Percentiles rank a stretch among this genome's conserved stretches.
Evolutionary conservation across 2,329 filamentous ascomycete species (phyloP).

Genomic region (Monosporascus sp.): DNA sequence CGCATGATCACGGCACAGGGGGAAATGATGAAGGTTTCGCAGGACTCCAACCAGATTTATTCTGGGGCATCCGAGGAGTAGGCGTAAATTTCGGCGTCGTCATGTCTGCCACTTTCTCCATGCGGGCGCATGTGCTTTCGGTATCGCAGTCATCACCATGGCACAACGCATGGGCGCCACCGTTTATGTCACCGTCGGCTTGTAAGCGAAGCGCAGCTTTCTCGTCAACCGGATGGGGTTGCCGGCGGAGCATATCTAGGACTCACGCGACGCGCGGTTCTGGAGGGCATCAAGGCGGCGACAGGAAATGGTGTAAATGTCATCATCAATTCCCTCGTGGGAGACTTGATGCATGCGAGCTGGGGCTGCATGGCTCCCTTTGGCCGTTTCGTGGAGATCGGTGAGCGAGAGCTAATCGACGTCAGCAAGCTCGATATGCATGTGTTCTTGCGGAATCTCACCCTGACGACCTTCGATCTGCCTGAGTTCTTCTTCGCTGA

Average conservation of each 20-base stretch:
- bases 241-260: constrained; percentile 25
- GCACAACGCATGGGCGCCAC: constrained; percentile 13
- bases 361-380: neutral
- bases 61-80: constrained; percentile 21
- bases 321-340: constrained; percentile 15
- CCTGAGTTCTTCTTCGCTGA: too few relatives aligned
- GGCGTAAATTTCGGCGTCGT: constrained; percentile 21
- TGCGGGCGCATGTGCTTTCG: constrained; percentile 26
- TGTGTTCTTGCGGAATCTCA: too few relatives aligned
- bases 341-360: constrained; percentile 16
- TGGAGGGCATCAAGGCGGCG: constrained; percentile 12
- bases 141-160: constrained; percentile 27
- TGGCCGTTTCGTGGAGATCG: constrained; percentile 1
- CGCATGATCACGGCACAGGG: constrained; percentile 20
- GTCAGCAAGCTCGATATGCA: too few relatives aligned
- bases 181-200: neutral
- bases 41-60: constrained; percentile 14
- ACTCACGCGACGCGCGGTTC: constrained; percentile 22
- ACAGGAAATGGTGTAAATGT: constrained; percentile 19
- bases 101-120: constrained; percentile 19
- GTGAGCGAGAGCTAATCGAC: too few relatives aligned
- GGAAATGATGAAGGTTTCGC: constrained; percentile 7
- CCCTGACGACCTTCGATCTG: too few relatives aligned
- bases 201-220: neutral
- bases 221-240: constrained; percentile 21